Evolutionary conservation across 2,329 filamentous ascomycete genomes (phyloP).

Genomic region (Pseudohalonectria lignicola): DNA sequence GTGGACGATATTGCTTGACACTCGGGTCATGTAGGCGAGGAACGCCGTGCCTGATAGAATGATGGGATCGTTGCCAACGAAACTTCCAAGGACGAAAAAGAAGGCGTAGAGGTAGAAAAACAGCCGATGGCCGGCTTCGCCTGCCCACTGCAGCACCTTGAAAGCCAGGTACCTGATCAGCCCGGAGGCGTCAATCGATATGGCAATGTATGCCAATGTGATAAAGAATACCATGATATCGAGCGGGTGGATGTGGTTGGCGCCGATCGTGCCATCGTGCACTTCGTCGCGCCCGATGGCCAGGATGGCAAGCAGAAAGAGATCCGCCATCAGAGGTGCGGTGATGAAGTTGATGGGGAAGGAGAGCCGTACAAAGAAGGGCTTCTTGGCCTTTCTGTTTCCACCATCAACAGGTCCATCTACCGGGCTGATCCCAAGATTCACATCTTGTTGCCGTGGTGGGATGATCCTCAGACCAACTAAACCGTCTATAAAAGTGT

Average conservation of each 20-base stretch:
- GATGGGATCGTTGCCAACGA: conserved; percentile 67
- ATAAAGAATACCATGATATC: conserved; percentile 70
- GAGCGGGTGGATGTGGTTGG: conserved; percentile 54
- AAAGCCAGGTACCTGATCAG: conserved; percentile 61
- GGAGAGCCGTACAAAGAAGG: conserved; percentile 33
- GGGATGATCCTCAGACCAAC: conserved; percentile 39
- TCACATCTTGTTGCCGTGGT: conserved; percentile 18
- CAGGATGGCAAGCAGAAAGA: conserved; percentile 58
- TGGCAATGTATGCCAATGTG: conserved; percentile 64
- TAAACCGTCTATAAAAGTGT: conserved; percentile 31
- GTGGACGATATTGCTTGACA: conserved; percentile 61
- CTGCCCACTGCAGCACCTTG: conserved; percentile 57
- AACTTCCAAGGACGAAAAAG: conserved; percentile 56
- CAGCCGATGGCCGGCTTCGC: conserved; percentile 53
- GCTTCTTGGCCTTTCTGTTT: conserved; percentile 18
- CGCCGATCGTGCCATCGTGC: conserved; percentile 54
- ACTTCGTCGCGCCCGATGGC: conserved; percentile 59
- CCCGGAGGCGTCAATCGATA: conserved; percentile 66
- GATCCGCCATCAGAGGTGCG: conserved; percentile 57
- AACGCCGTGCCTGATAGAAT: conserved; percentile 66
- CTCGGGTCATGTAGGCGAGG: conserved; percentile 65
- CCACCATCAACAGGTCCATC: too few species aligned
- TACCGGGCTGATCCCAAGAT: too few species aligned
- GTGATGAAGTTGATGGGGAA: conserved; percentile 64
- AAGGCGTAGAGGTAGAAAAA: conserved; percentile 67